Evolutionary conservation across 257 asterid genomes (phyloP).

Genomic region (Nicotiana tabacum): DNA sequence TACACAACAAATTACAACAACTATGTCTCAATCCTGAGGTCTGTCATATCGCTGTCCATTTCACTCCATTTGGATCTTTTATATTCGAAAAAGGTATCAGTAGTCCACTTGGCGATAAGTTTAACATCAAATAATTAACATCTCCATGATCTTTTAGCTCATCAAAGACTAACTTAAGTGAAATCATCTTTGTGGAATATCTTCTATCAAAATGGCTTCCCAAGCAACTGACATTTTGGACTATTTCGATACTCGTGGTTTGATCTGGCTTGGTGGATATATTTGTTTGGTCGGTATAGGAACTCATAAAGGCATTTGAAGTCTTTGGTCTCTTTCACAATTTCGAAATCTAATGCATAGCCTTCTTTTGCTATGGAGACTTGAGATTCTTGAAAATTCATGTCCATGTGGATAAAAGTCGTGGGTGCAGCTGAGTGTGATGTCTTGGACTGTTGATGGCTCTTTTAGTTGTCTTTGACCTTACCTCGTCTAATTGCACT

Average conservation of each 20-base stretch:
- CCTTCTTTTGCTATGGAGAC: not conserved
- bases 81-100: no score
- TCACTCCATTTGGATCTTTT: no score
- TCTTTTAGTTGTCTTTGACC: not conserved
- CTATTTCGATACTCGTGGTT: not conserved
- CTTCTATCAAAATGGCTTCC: no score
- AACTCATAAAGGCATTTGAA: not conserved
- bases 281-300: not conserved
- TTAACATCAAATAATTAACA: no score
- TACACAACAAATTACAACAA: no score
- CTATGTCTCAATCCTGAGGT: no score
- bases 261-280: not conserved
- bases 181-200: no score
- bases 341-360: not conserved
- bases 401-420: not conserved
- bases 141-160: no score
- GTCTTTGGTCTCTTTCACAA: not conserved
- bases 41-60: no score
- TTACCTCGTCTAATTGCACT: not conserved
- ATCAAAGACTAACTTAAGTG: no score
- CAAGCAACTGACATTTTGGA: not conserved
- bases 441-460: not conserved
- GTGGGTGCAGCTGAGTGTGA: not conserved
- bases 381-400: not conserved
- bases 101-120: no score